Percentiles rank a stretch among this genome's conserved stretches.
Evolutionary conservation across 352 stramenopile genomes (phyloP).

Genomic region (Phytophthora citrophthora): DNA sequence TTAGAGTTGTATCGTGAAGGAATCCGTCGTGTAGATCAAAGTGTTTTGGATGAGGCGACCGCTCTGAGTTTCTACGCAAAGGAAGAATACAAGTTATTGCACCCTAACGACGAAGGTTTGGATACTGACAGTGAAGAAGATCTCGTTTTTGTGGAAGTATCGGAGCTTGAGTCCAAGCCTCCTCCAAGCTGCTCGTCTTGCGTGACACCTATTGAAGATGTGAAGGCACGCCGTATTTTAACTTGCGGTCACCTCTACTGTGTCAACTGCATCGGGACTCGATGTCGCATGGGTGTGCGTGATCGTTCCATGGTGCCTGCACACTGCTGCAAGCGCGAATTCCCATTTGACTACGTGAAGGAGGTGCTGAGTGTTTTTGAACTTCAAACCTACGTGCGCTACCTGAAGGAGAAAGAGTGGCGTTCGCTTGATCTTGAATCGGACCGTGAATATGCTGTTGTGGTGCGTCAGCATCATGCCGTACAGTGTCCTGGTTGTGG

Average conservation of each 20-base stretch:
- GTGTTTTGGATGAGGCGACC: slow-evolving; percentile 44
- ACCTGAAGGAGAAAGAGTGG: slow-evolving; percentile 63
- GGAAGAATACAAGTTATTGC: slow-evolving; percentile 48
- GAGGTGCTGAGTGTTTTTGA: slow-evolving; percentile 41
- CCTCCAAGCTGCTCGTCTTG: slow-evolving; percentile 52
- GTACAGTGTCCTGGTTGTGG: slow-evolving; percentile 78
- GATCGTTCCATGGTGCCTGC: slow-evolving; percentile 67
- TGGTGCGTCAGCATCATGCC: slow-evolving; percentile 37
- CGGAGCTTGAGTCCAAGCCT: slow-evolving; percentile 40
- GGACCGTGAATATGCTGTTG: slow-evolving; percentile 64
- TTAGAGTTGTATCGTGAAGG: slow-evolving; percentile 53
- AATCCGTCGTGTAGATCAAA: slow-evolving; percentile 41
- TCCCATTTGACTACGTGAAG: slow-evolving; percentile 65
- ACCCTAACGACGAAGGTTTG: neutral
- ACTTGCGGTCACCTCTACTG: slow-evolving; percentile 76
- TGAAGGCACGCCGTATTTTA: slow-evolving; percentile 33
- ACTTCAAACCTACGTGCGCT: slow-evolving; percentile 55
- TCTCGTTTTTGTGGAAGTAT: slow-evolving; percentile 16
- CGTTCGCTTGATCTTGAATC: slow-evolving; percentile 48
- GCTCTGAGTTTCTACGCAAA: slow-evolving; percentile 53
- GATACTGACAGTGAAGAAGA: slow-evolving; percentile 28
- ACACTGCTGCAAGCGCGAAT: slow-evolving; percentile 78
- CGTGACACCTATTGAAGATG: slow-evolving; percentile 21
- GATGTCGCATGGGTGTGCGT: slow-evolving; percentile 56
- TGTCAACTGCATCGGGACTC: slow-evolving; percentile 50